Evolutionary conservation across 2,329 filamentous ascomycete species (phyloP).

Genomic region (Akanthomyces uredinophilus): DNA sequence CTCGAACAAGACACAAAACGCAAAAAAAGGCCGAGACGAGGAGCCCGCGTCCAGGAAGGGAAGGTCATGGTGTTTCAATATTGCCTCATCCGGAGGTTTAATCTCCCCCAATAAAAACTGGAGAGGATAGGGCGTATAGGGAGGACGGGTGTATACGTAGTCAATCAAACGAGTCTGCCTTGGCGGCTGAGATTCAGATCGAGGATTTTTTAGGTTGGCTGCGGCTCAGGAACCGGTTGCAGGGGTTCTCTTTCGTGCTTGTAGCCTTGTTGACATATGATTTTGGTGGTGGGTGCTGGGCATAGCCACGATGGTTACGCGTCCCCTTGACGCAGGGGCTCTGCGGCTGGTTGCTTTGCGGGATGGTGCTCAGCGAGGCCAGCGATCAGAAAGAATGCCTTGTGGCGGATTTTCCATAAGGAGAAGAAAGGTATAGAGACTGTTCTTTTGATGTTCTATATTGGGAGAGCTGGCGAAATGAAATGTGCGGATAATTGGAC

Average conservation of each 20-base stretch:
- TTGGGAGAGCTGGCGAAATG: not conserved
- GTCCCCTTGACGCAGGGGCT: not conserved
- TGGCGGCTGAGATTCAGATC: not conserved
- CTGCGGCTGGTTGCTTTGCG: not conserved
- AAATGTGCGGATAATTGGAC: not conserved
- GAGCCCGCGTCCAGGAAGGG: not conserved
- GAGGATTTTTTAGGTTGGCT: not conserved
- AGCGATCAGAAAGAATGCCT: not conserved
- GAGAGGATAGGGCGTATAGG: not conserved
- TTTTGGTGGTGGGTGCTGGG: not conserved
- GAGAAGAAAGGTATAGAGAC: not conserved
- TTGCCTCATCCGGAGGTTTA: not conserved
- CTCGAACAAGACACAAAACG: not conserved
- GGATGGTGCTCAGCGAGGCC: not conserved
- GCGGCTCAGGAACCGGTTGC: not conserved
- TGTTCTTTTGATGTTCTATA: not conserved
- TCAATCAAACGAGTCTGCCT: not conserved
- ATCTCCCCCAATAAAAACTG: not conserved
- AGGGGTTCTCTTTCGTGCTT: not conserved
- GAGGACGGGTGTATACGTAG: not conserved
- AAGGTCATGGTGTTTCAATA: not conserved
- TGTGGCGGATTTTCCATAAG: not conserved
- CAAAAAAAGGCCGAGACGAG: not conserved
- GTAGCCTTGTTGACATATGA: not conserved
- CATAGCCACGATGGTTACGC: constrained; percentile 12